Base-by-base conservation (phyloP, 495 filamentous ascomycete species). In the Aspergillus saccharolyticus region DNA sequence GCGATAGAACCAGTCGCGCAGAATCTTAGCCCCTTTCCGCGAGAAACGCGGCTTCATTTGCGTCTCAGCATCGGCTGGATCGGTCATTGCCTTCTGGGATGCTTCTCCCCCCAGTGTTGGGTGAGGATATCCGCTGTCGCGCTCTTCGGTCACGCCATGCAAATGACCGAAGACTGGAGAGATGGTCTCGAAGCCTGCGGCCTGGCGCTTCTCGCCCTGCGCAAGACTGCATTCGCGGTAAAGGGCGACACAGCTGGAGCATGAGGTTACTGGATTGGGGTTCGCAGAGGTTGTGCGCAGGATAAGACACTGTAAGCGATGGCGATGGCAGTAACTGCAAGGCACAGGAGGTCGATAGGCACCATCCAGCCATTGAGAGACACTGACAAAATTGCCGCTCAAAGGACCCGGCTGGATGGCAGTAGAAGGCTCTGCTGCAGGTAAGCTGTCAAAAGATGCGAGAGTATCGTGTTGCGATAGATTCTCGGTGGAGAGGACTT, bases 181-280 rank as follows among this genome's bases (percentile, higher is more conserved):
- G 7, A 71, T 53, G 2, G 76, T 79, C 56, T 80, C 77, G 54
- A 79, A 80, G 7, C 71, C 65, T 14, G 70, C 74, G 2, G 74
- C 64, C 9, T 67, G 68, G 42, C 77, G 69, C 53, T 80, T 80
- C 52, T 72, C 69, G 55, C 73, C 72, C 47, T 65, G 69, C 19
- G 77, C 73, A 64, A 90, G 82, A 71, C 86, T 90, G 72, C 89
- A 93, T 48, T 79, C 78, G 33, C 85, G 77, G 53, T 85, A 88
- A 4, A 94, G 70, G n/a, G 87, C 86, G 25, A 86, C 84, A 66
- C 89, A 94, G 58, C 85, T 85, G 0, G 87, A 90, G 63, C 89
- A 94, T 15, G 82, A 79, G 21, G 78, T 80, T 58, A 82, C 78
- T 28, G 84, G 82, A 60, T 80, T 80, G 1, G 77, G 78, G 44